These are phyloP conservation scores for Trichoderma sp. DNA, from an alignment of 2,329 filamentous ascomycete genomes.

Conservation along the genomic window DNA sequence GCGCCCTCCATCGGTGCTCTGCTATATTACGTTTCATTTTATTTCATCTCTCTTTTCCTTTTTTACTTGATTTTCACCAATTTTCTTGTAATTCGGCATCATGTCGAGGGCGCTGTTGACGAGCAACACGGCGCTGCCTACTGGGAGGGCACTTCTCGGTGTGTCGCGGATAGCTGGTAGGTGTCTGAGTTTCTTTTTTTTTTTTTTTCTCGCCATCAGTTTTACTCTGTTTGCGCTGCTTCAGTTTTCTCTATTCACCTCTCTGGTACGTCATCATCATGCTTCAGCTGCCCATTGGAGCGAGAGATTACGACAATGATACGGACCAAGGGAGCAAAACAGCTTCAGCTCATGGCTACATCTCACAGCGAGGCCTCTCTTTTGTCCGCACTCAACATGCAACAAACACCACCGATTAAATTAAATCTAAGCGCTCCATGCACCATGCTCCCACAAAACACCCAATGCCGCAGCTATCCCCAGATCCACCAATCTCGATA, in stretches of 20 bases:
- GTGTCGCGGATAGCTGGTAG: slow-evolving; percentile 13
- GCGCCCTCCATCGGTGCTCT: neutral
- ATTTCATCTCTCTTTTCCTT: neutral
- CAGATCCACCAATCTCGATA: neutral
- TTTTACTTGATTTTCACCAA: neutral
- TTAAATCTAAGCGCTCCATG: neutral
- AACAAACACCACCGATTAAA: neutral
- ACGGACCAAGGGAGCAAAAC: neutral
- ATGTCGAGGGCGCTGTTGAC: slow-evolving; percentile 16
- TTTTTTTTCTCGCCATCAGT: neutral
- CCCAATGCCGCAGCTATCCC: slow-evolving; percentile 10
- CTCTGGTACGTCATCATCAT: neutral
- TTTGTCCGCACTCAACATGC: neutral
- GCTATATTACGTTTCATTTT: neutral
- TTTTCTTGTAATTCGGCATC: slow-evolving; percentile 22
- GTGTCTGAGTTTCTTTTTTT: neutral
- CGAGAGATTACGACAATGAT: neutral
- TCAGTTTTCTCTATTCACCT: neutral
- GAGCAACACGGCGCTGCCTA: slow-evolving; percentile 7
- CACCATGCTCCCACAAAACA: neutral
- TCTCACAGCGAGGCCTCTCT: neutral
- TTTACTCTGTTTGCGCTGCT: neutral
- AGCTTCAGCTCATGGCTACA: neutral
- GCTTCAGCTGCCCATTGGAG: neutral
- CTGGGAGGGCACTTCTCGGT: slow-evolving; percentile 1